These are phyloP conservation scores for Candida maesae DNA, from an alignment of 805 yeast genomes.

Conservation along the genomic window DNA sequence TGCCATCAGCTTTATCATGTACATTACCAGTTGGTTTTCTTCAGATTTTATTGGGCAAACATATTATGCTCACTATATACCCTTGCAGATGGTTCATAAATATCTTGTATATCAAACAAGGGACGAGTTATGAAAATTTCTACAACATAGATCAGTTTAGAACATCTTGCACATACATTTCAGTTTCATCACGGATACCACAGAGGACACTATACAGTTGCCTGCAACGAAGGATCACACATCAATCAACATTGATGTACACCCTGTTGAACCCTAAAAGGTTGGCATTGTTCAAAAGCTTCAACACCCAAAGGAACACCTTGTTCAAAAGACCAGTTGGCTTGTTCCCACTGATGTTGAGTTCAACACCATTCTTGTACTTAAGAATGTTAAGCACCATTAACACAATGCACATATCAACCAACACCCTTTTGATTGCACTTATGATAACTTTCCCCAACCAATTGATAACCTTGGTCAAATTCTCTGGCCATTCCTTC, in stretches of 20 bases:
- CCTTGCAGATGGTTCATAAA: too few relatives aligned
- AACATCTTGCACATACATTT: neutral
- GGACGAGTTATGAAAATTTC: neutral
- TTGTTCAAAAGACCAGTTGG: constrained; percentile 11
- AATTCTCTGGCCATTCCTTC: constrained; percentile 13
- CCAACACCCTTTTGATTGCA: constrained; percentile 15
- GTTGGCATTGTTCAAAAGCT: constrained; percentile 16
- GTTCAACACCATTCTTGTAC: constrained; percentile 21
- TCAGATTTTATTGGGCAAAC: too few relatives aligned
- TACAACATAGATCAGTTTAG: neutral
- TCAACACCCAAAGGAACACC: constrained; percentile 11
- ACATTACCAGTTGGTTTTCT: too few relatives aligned
- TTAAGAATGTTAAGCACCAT: constrained; percentile 21
- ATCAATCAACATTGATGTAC: constrained; percentile 20
- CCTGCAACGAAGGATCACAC: too few relatives aligned
- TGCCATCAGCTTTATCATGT: too few relatives aligned
- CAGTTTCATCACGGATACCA: neutral
- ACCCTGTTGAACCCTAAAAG: constrained; percentile 20
- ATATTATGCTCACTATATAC: too few relatives aligned
- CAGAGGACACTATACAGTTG: too few relatives aligned
- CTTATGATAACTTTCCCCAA: constrained; percentile 8
- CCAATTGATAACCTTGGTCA: constrained; percentile 8
- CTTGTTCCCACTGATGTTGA: constrained; percentile 7
- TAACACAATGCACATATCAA: constrained; percentile 20
- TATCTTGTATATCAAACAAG: neutral